phyloP scores from a whole-genome alignment of 2,329 filamentous ascomycete species.

The Colletotrichum acutatum region DNA sequence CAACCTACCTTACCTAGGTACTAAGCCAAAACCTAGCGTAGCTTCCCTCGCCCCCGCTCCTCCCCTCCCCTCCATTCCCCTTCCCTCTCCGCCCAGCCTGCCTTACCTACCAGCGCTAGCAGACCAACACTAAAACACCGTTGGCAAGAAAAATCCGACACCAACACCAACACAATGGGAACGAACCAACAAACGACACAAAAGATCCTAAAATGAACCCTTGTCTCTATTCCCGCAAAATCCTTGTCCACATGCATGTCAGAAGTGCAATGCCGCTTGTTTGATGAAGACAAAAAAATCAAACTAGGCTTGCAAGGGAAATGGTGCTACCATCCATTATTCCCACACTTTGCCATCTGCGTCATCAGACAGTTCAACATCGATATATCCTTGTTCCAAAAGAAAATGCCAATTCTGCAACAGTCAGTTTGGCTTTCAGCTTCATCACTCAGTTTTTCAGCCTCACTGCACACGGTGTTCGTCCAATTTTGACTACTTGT shows the following conservation, averaged over 20 bases:
- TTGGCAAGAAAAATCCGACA: not conserved
- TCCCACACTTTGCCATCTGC: slow-evolving; percentile 3
- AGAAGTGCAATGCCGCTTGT: not conserved
- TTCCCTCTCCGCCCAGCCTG: not conserved
- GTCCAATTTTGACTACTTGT: not conserved
- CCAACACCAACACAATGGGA: not conserved
- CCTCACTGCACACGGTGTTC: slow-evolving; percentile 25
- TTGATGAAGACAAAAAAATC: no score
- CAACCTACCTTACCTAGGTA: no score
- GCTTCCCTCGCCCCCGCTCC: not conserved
- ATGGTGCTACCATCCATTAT: slow-evolving; percentile 23
- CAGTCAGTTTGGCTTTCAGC: not conserved
- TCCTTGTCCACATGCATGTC: slow-evolving; percentile 20
- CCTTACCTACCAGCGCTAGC: not conserved
- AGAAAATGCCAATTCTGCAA: slow-evolving; percentile 28
- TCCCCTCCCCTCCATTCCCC: not conserved
- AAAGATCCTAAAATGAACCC: not conserved
- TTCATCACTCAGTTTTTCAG: not conserved
- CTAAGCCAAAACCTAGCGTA: slow-evolving; percentile 2
- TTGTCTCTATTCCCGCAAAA: not conserved
- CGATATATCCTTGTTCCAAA: not conserved
- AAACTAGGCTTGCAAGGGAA: slow-evolving; percentile 21
- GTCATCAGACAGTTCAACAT: slow-evolving; percentile 1
- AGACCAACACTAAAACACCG: not conserved
- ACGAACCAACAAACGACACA: not conserved